phyloP scores from a whole-genome alignment of 2,329 filamentous ascomycete species.

The Teratosphaeria destructans region DNA sequence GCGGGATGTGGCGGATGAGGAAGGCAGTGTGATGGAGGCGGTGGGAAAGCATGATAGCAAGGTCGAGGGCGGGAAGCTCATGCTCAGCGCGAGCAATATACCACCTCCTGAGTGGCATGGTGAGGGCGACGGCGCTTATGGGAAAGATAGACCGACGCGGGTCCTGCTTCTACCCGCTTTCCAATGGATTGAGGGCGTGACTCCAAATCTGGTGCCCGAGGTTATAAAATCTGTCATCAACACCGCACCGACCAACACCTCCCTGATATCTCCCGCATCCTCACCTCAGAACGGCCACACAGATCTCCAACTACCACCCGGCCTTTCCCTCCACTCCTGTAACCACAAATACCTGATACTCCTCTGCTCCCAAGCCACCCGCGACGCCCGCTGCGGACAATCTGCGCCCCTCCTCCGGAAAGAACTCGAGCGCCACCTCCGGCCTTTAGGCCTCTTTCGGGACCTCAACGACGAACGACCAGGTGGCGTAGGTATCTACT shows the following conservation, averaged over 20 bases:
- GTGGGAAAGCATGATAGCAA: conserved; percentile 29
- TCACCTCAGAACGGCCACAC: conserved; percentile 17
- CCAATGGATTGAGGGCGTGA: conserved; percentile 72
- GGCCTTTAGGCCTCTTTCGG: conserved; percentile 72
- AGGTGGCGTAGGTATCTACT: conserved; percentile 89
- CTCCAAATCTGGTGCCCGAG: conserved; percentile 59
- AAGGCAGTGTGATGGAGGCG: conserved; percentile 49
- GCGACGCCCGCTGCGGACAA: conserved; percentile 89
- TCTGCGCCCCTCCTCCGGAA: conserved; percentile 79
- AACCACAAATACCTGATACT: conserved; percentile 82
- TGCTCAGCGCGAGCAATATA: conserved; percentile 88
- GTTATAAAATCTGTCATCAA: conserved; percentile 64
- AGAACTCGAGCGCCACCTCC: conserved; percentile 82
- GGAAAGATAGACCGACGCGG: conserved; percentile 58
- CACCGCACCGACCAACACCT: conserved; percentile 61
- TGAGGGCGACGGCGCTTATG: conserved; percentile 37
- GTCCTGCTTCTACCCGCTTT: conserved; percentile 80
- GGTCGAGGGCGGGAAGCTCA: conserved; percentile 49
- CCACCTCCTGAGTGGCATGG: conserved; percentile 58
- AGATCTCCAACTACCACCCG: conserved; percentile 13
- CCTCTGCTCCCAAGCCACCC: conserved; percentile 88
- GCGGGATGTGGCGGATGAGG: conserved; percentile 76
- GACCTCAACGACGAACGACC: conserved; percentile 82
- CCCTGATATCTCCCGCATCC: conserved; percentile 40
- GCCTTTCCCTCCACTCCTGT: conserved; percentile 52